phyloP scores from a whole-genome alignment of 1,284 basidiomycete species.

The Cutaneotrichosporon sp. region DNA sequence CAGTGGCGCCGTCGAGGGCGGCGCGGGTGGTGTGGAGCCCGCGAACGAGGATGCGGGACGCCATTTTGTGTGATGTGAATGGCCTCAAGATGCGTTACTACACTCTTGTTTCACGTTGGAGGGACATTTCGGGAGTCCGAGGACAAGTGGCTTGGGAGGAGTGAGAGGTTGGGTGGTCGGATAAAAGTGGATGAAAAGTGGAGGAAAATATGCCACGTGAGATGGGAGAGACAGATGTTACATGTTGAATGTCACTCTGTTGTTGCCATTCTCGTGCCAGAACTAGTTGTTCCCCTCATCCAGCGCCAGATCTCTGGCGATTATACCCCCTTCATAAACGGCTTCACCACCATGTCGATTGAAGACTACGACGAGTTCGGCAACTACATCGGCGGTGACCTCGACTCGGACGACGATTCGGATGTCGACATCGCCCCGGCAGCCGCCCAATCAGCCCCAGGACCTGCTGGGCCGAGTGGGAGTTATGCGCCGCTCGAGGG shows the following conservation, averaged over 20 bases:
- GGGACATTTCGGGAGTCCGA: constrained; percentile 6
- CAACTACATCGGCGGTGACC: constrained; percentile 90
- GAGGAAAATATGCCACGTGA: constrained; percentile 10
- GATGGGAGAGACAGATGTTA: not conserved
- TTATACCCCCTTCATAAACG: not conserved
- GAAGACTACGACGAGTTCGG: constrained; percentile 66
- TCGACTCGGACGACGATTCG: constrained; percentile 79
- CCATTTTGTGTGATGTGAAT: constrained; percentile 20
- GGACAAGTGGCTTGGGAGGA: not conserved
- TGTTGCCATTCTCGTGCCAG: not conserved
- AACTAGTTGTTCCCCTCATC: not conserved
- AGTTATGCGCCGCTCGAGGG: constrained; percentile 52
- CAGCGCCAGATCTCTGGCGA: not conserved
- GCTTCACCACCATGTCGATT: constrained; percentile 45
- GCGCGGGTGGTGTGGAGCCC: constrained; percentile 17
- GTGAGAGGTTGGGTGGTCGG: not conserved
- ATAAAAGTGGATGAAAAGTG: not conserved
- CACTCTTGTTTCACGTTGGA: no score
- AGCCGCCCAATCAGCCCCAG: constrained; percentile 34
- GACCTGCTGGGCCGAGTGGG: constrained; percentile 37
- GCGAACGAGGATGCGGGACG: constrained; percentile 15
- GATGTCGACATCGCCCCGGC: constrained; percentile 38
- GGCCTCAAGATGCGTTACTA: no score
- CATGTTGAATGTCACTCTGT: not conserved
- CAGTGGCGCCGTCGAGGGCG: constrained; percentile 2